Base-by-base conservation (phyloP, 345 rosid species). In the Rubroshorea leprosula region DNA sequence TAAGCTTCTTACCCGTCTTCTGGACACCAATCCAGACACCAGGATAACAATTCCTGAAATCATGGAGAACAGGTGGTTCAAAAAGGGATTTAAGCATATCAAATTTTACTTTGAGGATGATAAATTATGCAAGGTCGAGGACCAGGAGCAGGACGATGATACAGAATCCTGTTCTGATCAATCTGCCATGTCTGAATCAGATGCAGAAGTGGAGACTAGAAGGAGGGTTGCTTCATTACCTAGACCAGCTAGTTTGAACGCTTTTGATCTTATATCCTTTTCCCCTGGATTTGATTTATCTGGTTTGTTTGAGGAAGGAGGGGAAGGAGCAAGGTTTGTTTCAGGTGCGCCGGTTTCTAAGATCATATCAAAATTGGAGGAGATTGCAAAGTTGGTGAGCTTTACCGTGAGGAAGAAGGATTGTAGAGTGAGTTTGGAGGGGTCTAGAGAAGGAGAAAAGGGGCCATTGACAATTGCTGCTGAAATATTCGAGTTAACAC, bases 361-460 rank as follows among this genome's bases (percentile, higher is more conserved):
- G 68, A 85, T 85, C 48, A 73, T 85, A 60, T 73, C 79, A 9
- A 85, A 85, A 49, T 69, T 85, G 57, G 89, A 85, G 67, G 93
- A 85, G 80, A 78, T 85, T 39, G 89, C 89, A 1, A 69, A 79
- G 44, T 61, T 80, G 19, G 86, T 80, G 61, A 78, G 89, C 47
- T 85, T 85, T 63, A 78, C 82, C 0, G 93, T 85, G 70, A 80
- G 93, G 83, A 85, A 78, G 74, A 85, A 85, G 78, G 86, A 82
- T 60, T 83, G 78, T 63, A 72, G 93, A 58, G 80, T 85, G 74
- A 80, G 83, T 11, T 68, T 85, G 75, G 93, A 85, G 69, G 89
- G 93, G 0, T 72, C 73, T 21, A 73, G 80, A 68, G 84, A 80
- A 63, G 89, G 93, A 1, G 80, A 67, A 21, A 81, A 79, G 13